phyloP scores from a whole-genome alignment of 106 monocot genomes.

The Vanilla planifolia region DNA sequence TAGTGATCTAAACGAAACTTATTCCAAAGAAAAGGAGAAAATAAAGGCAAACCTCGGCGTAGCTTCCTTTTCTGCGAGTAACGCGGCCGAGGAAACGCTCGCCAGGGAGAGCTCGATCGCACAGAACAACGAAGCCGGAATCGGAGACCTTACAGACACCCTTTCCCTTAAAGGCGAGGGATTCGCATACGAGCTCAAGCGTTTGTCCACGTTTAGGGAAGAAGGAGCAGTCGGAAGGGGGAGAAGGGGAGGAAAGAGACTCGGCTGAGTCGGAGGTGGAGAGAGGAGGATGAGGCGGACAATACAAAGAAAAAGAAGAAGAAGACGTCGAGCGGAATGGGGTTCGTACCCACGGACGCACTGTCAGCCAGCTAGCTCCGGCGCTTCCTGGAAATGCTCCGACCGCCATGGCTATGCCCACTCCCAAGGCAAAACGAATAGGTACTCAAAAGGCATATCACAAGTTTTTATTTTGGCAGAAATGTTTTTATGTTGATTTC shows the following conservation, averaged over 20 bases:
- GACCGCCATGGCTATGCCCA: constrained; percentile 9
- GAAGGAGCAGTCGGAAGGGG: constrained; percentile 18
- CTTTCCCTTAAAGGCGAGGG: constrained; percentile 60
- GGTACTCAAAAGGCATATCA: too few species aligned
- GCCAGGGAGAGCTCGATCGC: constrained; percentile 75
- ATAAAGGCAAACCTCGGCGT: constrained; percentile 95
- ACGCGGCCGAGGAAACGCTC: constrained; percentile 87
- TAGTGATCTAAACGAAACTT: too few species aligned
- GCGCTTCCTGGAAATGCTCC: not conserved
- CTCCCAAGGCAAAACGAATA: too few species aligned
- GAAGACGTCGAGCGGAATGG: not conserved
- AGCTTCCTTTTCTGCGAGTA: constrained; percentile 64
- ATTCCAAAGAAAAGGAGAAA: too few species aligned
- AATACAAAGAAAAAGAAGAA: not conserved
- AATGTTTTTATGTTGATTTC: too few species aligned
- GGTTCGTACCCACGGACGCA: not conserved
- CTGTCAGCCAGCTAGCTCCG: not conserved
- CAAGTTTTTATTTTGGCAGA: too few species aligned
- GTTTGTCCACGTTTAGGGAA: constrained; percentile 61
- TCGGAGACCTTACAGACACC: constrained; percentile 62
- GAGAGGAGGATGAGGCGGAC: not conserved
- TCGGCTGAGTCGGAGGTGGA: not conserved
- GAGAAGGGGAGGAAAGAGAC: constrained; percentile 1
- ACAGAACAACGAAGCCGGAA: constrained; percentile 76
- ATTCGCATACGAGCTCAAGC: constrained; percentile 63